Evolutionary conservation across 805 yeast genomes (phyloP).

Genomic region (Metschnikowia shivogae): DNA sequence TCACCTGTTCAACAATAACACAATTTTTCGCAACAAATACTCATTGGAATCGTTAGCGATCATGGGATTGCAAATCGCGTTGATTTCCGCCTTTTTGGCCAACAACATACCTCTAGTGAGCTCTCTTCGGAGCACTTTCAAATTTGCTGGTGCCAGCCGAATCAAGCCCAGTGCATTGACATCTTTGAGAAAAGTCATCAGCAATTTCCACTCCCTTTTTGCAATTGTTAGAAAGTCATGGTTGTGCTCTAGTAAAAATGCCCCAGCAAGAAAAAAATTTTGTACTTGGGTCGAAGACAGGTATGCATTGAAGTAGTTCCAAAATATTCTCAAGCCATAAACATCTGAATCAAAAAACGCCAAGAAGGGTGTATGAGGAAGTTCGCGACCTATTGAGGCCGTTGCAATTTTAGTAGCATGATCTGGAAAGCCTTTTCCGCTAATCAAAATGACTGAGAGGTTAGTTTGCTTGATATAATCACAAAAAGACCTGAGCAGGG

Average conservation of each 20-base stretch:
- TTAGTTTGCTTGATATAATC: constrained; percentile 11
- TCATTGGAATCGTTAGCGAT: constrained; percentile 6
- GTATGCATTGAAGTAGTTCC: constrained; percentile 6
- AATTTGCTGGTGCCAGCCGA: not conserved
- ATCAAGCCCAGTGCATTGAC: not conserved
- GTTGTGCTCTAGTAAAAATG: constrained; percentile 13
- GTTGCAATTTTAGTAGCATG: constrained; percentile 12
- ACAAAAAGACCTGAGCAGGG: constrained; percentile 34
- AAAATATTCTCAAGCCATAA: constrained; percentile 16
- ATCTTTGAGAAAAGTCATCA: constrained; percentile 10
- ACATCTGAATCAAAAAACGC: constrained; percentile 19
- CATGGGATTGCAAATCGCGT: constrained; percentile 25
- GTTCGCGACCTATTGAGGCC: constrained; percentile 1
- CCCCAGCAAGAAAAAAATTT: constrained; percentile 11
- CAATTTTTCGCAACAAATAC: constrained; percentile 15
- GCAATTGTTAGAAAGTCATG: constrained; percentile 13
- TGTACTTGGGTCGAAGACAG: constrained; percentile 4
- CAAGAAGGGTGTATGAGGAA: constrained; percentile 7
- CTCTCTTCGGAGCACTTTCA: constrained; percentile 34
- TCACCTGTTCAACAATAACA: constrained; percentile 9
- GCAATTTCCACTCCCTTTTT: constrained; percentile 12
- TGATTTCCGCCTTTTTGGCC: constrained; percentile 57
- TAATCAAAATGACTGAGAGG: constrained; percentile 6
- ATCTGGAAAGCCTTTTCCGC: constrained; percentile 19
- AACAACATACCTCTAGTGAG: constrained; percentile 50